Evolutionary conservation across 2,329 filamentous ascomycete genomes (phyloP).

Genomic region (Chalaropsis thielavioides): DNA sequence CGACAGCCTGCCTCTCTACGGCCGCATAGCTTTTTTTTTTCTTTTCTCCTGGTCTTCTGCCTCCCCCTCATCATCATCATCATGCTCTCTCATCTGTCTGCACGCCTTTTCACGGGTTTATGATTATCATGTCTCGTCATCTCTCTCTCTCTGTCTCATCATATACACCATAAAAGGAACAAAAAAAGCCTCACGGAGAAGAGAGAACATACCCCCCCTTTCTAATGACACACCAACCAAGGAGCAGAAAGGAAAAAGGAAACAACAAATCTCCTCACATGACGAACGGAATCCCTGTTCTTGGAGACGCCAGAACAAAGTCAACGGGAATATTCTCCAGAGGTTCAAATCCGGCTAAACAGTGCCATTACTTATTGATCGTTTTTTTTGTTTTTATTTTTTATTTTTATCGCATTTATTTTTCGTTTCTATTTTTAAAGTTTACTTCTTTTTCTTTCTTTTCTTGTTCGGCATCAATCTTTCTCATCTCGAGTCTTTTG

Average conservation of each 20-base stretch:
- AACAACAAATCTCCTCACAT: not conserved
- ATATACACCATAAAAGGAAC: not conserved
- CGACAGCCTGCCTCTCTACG: not conserved
- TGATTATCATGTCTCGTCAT: conserved; percentile 7
- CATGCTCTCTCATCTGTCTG: not conserved
- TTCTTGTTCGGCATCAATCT: no score
- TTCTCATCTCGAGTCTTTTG: no score
- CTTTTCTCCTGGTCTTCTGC: not conserved
- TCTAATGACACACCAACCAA: no score
- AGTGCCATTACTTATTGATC: conserved; percentile 16
- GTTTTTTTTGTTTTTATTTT: not conserved
- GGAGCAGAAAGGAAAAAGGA: not conserved
- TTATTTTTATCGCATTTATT: not conserved
- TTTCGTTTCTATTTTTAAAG: not conserved
- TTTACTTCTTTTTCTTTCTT: not conserved
- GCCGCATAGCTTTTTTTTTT: not conserved
- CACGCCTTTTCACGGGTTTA: conserved; percentile 9
- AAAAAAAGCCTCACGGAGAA: not conserved
- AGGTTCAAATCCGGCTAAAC: conserved; percentile 8
- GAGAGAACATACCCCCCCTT: not conserved
- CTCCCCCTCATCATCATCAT: not conserved
- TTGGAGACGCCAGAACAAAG: not conserved
- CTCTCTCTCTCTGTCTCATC: conserved; percentile 1
- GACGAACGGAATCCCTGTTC: not conserved
- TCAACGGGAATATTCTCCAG: conserved; percentile 2